These are phyloP conservation scores for Naegleria fowleri DNA, from an alignment of 208 protist genomes.

Conservation along the genomic window DNA sequence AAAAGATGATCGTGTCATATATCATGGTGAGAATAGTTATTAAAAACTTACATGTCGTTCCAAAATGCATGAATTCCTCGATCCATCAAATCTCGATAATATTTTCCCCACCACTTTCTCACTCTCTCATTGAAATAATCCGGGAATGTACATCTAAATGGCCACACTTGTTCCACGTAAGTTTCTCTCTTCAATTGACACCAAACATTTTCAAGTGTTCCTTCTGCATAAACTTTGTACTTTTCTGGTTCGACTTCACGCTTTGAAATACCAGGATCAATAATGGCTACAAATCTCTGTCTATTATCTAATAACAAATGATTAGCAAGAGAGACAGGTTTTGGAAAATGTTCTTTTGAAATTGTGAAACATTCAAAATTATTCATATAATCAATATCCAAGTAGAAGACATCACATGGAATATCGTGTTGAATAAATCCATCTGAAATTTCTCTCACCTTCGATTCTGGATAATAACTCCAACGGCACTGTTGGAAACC, in stretches of 20 bases:
- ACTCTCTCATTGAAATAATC: constrained; percentile 55
- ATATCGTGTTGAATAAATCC: constrained; percentile 50
- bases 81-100: constrained; percentile 49
- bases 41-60: not conserved
- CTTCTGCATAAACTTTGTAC: constrained; percentile 45
- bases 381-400: constrained; percentile 77
- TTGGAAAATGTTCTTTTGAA: constrained; percentile 31
- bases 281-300: constrained; percentile 40
- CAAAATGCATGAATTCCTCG: constrained; percentile 47
- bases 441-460: constrained; percentile 46
- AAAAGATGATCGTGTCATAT: too few relatives aligned
- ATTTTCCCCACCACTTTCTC: constrained; percentile 48
- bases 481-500: constrained; percentile 59
- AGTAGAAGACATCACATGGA: constrained; percentile 66
- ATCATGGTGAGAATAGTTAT: too few relatives aligned
- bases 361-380: constrained; percentile 59
- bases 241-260: not conserved
- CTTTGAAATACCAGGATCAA: constrained; percentile 39
- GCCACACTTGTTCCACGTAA: constrained; percentile 49
- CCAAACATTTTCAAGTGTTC: constrained; percentile 39
- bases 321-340: not conserved
- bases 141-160: constrained; percentile 50
- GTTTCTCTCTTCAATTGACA: constrained; percentile 31
- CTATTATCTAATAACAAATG: constrained; percentile 32
- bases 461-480: constrained; percentile 55